Evolutionary conservation across 169 alveolate species (phyloP), one percentile per base, ranked within the genome.

Genomic region (Sarcocystis neurona): DNA sequence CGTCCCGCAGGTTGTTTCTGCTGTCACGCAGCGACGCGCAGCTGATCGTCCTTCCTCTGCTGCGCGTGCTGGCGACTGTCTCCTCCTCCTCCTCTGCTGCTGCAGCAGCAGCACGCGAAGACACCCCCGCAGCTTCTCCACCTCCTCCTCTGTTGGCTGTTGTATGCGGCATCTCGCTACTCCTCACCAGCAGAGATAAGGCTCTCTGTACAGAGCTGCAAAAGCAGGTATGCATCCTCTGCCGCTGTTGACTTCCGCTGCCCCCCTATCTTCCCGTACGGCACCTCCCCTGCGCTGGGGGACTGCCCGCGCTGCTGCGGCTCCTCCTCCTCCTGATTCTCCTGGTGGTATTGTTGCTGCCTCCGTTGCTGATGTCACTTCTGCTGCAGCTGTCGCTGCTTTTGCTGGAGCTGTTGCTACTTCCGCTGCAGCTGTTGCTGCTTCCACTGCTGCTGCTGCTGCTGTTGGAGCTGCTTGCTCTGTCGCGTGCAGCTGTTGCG

Each of bases 11-110:
- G 3, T 53, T 72, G 37, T 72, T 72, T 18, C 41, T 30, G 10
- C 82, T 72, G 56, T 72, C 82, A 39, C 47, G 82, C 18, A 72
- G 82, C 56, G 82, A 72, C 32, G 56, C 58, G 6, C 58, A 72
- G 27, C 82, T 48, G 56, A 2, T 72, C 1, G 82, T 72, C 34
- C 15, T 72, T 37, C 82, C 82, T 4, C 82, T 72, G 18, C 82
- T 72, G 6, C 82, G 41, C 10, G 8, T 72, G 47, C 53, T 72
- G 66, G 66, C 66, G 66, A 53, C 66, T 53, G 23, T 53, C 12
- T 23, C 66, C 23, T 53, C 66, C 66, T 53, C 66, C 23, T 15
- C 30, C 23, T 15, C 66, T 53, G 66, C 66, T 15, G 66, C 30
- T 53, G 66, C 66, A 12, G 23, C 23, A 53, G 30, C 66, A 53